Evolutionary conservation across 1,284 basidiomycete species (phyloP).

Genomic region (Irpex sp.): DNA sequence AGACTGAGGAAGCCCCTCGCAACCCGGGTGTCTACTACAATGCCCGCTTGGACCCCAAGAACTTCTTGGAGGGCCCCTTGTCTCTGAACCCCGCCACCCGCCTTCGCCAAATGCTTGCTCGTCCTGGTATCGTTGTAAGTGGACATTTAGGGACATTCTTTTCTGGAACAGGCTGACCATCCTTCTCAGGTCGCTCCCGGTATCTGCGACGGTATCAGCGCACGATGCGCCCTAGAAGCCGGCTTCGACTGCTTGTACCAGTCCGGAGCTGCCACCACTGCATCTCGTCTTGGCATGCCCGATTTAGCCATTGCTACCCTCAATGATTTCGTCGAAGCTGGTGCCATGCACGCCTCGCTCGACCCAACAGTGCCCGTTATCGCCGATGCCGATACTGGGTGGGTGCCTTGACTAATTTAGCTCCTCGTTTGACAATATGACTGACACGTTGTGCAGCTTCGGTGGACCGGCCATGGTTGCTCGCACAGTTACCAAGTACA

Average conservation of each 20-base stretch:
- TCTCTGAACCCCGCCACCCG: constrained; percentile 67
- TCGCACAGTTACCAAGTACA: constrained; percentile 72
- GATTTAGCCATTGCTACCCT: constrained; percentile 80
- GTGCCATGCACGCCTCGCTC: constrained; percentile 13
- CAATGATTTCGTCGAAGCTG: constrained; percentile 69
- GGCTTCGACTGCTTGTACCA: constrained; percentile 77
- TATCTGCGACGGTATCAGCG: constrained; percentile 80
- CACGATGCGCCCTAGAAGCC: constrained; percentile 72
- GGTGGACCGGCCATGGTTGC: constrained; percentile 77
- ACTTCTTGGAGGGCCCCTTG: constrained; percentile 64
- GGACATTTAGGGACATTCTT: background rate
- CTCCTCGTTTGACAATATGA: background rate
- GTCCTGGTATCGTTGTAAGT: constrained; percentile 73
- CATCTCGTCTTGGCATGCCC: constrained; percentile 72
- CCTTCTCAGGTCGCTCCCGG: constrained; percentile 61
- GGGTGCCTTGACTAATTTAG: constrained; percentile 10
- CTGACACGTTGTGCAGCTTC: constrained; percentile 40
- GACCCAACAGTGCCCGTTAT: constrained; percentile 67
- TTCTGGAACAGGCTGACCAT: background rate
- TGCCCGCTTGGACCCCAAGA: constrained; percentile 60
- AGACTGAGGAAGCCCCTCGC: constrained; percentile 12
- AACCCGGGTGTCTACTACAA: constrained; percentile 42
- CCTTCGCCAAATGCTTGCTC: constrained; percentile 70
- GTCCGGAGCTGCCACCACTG: constrained; percentile 76
- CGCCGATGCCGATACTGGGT: constrained; percentile 81